Percentiles rank a stretch among this genome's conserved stretches.
These are phyloP conservation scores for Dendrobium catenatum DNA, from an alignment of 106 monocot genomes.

Conservation along the genomic window DNA sequence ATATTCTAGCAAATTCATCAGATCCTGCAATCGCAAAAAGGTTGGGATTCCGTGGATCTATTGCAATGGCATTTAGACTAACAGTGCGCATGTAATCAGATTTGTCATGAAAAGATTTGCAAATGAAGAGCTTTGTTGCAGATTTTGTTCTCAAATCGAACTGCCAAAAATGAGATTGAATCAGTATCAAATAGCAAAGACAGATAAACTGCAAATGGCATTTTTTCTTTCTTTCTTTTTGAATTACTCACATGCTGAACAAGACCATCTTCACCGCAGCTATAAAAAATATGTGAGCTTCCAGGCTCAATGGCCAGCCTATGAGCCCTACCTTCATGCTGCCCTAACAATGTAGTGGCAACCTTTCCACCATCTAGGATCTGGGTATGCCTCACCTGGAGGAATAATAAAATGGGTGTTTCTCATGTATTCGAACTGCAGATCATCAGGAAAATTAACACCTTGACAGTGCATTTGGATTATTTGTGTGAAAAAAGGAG, in stretches of 20 bases:
- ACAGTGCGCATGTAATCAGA: slow-evolving; percentile 13
- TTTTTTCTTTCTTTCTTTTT: neutral
- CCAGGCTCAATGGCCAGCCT: slow-evolving; percentile 79
- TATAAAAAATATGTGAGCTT: slow-evolving; percentile 71
- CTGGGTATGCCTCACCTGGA: slow-evolving; percentile 64
- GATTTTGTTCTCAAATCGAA: slow-evolving; percentile 67
- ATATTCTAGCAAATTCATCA: slow-evolving; percentile 66
- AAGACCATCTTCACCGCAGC: slow-evolving; percentile 71
- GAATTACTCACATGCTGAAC: slow-evolving; percentile 42
- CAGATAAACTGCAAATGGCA: neutral
- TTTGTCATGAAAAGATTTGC: slow-evolving; percentile 34
- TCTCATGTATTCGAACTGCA: neutral
- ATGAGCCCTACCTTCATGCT: slow-evolving; percentile 51
- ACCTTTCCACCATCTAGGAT: slow-evolving; percentile 50
- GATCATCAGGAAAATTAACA: neutral
- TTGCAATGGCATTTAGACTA: slow-evolving; percentile 59
- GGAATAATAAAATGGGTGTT: neutral
- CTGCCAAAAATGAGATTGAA: slow-evolving; percentile 23
- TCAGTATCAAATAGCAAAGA: slow-evolving; percentile 5
- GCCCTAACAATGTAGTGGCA: slow-evolving; percentile 27
- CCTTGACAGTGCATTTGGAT: neutral
- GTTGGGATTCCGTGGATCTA: slow-evolving; percentile 75
- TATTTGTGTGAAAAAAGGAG: neutral
- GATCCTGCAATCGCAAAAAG: slow-evolving; percentile 62
- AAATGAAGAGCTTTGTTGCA: slow-evolving; percentile 45